A percentile compares a stretch with the other conserved stretches of the same genome.
Conservation (phyloP, 2,329 filamentous ascomycete genomes). For the Fusarium sp. region DNA sequence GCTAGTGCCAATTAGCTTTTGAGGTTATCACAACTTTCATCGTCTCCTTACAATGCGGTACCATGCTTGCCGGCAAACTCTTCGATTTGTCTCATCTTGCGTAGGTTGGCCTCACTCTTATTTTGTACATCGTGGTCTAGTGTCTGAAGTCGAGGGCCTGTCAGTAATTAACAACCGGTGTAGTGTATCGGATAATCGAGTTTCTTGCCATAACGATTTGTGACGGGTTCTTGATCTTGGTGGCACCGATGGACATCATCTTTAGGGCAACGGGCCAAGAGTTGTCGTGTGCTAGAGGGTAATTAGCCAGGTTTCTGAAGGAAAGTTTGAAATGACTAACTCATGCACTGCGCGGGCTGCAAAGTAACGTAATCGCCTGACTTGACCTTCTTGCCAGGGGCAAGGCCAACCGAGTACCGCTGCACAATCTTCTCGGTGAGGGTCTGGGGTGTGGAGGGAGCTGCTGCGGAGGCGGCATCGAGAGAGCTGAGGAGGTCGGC, state of each 20-base stretch:
- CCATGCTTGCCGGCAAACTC: conserved; percentile 81
- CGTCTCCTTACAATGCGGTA: conserved; percentile 77
- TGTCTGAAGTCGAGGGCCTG: not conserved
- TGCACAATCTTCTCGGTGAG: conserved; percentile 94
- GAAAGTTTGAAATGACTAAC: not conserved
- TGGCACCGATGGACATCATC: not conserved
- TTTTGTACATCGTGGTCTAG: conserved; percentile 91
- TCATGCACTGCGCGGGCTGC: not conserved
- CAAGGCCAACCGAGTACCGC: conserved; percentile 76
- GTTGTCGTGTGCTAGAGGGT: not conserved
- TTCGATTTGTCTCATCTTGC: conserved; percentile 83
- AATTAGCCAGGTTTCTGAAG: not conserved
- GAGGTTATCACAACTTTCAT: conserved; percentile 63
- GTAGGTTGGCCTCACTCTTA: conserved; percentile 74
- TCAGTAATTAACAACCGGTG: not conserved
- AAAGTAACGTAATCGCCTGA: conserved; percentile 87
- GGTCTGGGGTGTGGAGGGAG: conserved; percentile 67
- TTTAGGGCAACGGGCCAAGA: not conserved
- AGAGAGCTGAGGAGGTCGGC: conserved; percentile 62
- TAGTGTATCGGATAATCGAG: not conserved
- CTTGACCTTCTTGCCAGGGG: conserved; percentile 75
- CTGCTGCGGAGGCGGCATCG: conserved; percentile 44
- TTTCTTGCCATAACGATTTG: not conserved
- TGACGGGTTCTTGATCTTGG: not conserved
- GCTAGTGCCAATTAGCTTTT: not conserved